Conservation (phyloP, 2,329 filamentous ascomycete genomes). For the Penicillium corylophilum region DNA sequence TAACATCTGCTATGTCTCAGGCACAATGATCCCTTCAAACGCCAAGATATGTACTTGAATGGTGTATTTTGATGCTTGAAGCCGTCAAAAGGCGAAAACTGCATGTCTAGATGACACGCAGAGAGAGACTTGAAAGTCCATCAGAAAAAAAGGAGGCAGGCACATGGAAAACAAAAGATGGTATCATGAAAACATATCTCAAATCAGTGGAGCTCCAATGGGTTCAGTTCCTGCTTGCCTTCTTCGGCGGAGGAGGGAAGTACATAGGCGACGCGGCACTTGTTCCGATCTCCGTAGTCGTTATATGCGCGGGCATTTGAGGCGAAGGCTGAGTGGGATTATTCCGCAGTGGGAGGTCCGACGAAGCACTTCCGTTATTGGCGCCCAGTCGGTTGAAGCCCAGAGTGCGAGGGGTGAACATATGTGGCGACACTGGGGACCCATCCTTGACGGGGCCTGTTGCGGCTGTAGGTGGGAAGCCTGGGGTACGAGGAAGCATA, state of each 20-base stretch:
- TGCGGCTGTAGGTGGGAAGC: slow-evolving; percentile 34
- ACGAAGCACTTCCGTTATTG: slow-evolving; percentile 26
- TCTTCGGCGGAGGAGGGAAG: slow-evolving; percentile 47
- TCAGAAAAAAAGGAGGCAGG: slow-evolving; percentile 1
- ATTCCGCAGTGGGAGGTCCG: slow-evolving; percentile 43
- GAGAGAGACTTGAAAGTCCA: neutral
- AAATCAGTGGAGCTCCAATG: neutral
- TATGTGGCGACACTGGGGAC: slow-evolving; percentile 10
- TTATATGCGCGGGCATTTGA: slow-evolving; percentile 22
- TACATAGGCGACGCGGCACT: slow-evolving; percentile 31
- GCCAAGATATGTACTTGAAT: slow-evolving; percentile 12
- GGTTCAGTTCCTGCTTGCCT: slow-evolving; percentile 31
- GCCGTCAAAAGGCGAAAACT: neutral
- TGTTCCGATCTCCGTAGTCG: slow-evolving; percentile 17
- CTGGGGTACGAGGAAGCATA: slow-evolving; percentile 23
- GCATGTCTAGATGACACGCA: neutral
- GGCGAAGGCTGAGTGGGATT: slow-evolving; percentile 28
- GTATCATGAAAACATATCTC: slow-evolving; percentile 9
- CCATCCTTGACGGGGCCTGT: slow-evolving; percentile 8
- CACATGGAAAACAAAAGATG: slow-evolving; percentile 9
- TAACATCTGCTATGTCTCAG: neutral
- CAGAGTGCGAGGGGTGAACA: slow-evolving; percentile 40
- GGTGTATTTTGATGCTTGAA: slow-evolving; percentile 13
- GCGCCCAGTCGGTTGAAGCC: slow-evolving; percentile 43
- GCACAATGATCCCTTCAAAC: slow-evolving; percentile 2